Evolutionary conservation across 257 asterid species (phyloP).

Genomic region (Ocimum tenuiflorum): DNA sequence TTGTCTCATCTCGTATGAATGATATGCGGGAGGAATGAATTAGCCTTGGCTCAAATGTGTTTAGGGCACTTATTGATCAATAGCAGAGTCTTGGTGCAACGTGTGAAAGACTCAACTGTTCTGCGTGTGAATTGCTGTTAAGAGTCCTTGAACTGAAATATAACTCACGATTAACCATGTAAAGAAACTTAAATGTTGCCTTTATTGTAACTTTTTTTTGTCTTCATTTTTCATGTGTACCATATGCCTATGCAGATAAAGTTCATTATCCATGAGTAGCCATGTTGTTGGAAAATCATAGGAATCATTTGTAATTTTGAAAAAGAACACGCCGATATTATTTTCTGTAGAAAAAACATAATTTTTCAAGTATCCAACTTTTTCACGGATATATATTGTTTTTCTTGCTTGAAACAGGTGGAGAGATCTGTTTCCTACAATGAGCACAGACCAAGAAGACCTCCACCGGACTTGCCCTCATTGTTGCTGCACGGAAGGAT

Average conservation of each 20-base stretch:
- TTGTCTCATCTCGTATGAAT: neutral
- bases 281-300: neutral
- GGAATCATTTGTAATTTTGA: too few relatives aligned
- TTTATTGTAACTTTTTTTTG: neutral
- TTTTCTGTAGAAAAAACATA: neutral
- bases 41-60: neutral
- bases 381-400: neutral
- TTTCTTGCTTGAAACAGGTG: slow-evolving; percentile 47
- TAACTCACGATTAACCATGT: neutral
- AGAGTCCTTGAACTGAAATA: neutral
- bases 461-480: slow-evolving; percentile 93
- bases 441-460: slow-evolving; percentile 63
- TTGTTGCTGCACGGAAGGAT: slow-evolving; percentile 68
- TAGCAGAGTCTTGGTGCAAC: neutral
- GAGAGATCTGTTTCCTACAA: slow-evolving; percentile 70
- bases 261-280: neutral
- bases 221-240: neutral
- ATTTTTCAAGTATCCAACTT: neutral
- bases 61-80: neutral
- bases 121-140: neutral
- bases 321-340: neutral
- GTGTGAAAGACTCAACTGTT: neutral
- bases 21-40: neutral
- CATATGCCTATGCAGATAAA: neutral
- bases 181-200: neutral